These are phyloP conservation scores for Coemansia sp. DNA, from an alignment of 192 early-diverging fungal species.

Conservation along the genomic window DNA sequence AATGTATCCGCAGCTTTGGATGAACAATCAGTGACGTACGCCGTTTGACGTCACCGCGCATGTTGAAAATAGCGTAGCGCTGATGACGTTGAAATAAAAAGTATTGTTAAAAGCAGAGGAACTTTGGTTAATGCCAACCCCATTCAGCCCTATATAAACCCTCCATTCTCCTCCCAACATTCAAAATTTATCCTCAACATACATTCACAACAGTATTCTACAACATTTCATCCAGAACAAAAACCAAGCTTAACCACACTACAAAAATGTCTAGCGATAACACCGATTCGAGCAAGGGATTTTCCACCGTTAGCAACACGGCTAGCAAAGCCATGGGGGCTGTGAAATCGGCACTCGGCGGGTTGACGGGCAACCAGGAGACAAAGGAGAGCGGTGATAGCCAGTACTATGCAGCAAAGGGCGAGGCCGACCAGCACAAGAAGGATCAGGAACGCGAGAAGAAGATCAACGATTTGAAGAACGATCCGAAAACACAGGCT, in stretches of 20 bases:
- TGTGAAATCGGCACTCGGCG: background rate
- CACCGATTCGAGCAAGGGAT: background rate
- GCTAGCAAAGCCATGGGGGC: background rate
- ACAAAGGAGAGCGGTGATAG: background rate
- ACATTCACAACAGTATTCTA: background rate
- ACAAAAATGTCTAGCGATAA: background rate
- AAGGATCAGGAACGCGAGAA: background rate
- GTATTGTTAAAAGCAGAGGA: background rate
- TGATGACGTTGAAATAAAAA: background rate
- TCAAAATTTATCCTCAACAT: background rate
- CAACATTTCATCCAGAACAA: background rate
- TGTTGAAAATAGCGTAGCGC: background rate
- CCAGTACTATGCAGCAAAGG: background rate
- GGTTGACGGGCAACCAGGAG: background rate
- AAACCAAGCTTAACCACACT: background rate
- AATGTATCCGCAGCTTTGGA: background rate
- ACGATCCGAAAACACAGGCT: background rate
- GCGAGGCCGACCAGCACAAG: background rate
- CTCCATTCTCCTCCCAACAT: background rate
- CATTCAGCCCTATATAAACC: background rate
- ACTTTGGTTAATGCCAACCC: background rate
- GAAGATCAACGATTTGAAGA: slow-evolving; percentile 1
- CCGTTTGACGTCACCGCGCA: background rate
- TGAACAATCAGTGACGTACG: background rate
- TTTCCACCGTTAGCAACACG: background rate